Conservation (phyloP, 176 grass and related monocot genomes). For the Zoysia pacifica region DNA sequence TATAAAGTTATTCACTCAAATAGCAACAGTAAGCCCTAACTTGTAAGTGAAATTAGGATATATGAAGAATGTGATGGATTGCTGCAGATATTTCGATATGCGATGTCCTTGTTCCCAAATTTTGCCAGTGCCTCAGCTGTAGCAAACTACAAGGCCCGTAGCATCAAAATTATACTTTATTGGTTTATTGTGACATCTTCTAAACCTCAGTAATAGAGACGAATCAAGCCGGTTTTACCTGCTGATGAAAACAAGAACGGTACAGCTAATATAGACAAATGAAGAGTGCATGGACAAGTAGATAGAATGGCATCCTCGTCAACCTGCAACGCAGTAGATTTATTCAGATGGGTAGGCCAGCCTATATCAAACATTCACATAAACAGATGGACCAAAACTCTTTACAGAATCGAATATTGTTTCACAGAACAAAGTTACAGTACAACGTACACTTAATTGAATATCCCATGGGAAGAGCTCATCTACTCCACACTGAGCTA, state of each 20-base stretch:
- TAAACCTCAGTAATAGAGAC: too few species aligned
- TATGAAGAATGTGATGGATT: not conserved
- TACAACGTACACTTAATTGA: not conserved
- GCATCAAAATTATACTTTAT: not conserved
- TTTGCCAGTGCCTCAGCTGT: not conserved
- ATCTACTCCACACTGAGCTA: conserved; percentile 31
- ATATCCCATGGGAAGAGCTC: not conserved
- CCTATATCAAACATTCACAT: not conserved
- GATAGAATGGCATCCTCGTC: not conserved
- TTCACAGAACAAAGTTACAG: not conserved
- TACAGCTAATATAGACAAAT: not conserved
- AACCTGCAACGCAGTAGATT: not conserved
- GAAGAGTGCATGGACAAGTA: not conserved
- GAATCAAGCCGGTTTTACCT: not conserved
- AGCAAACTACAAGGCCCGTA: conserved; percentile 17
- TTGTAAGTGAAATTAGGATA: not conserved
- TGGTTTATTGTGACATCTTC: too few species aligned
- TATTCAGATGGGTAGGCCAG: not conserved
- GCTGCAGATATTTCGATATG: not conserved
- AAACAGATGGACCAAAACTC: not conserved
- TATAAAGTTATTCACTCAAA: not conserved
- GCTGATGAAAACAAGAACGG: conserved; percentile 17
- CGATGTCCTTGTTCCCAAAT: not conserved
- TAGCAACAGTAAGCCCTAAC: not conserved
- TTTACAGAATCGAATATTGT: not conserved